Conservation (phyloP, 2,329 filamentous ascomycete genomes). For the Alternaria brassicicola region DNA sequence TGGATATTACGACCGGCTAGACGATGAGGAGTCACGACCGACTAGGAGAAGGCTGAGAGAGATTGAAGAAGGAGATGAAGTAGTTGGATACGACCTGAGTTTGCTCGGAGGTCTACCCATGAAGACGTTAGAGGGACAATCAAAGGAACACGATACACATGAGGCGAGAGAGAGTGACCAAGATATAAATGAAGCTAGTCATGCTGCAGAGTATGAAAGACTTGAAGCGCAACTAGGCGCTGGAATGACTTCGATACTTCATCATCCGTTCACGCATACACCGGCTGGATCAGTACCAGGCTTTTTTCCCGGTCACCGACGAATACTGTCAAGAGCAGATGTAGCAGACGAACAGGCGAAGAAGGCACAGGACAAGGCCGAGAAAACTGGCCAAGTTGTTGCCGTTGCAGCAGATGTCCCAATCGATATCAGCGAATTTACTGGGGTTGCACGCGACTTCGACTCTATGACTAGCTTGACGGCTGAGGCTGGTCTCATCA, state of each 20-base stretch:
- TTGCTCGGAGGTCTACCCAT: conserved; percentile 39
- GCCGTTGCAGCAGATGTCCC: conserved; percentile 50
- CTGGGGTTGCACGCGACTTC: conserved; percentile 43
- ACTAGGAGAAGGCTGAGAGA: conserved; percentile 20
- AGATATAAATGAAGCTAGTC: conserved; percentile 39
- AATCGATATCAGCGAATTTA: conserved; percentile 52
- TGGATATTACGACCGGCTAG: conserved; percentile 38
- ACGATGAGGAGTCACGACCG: conserved; percentile 39
- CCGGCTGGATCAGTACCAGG: conserved; percentile 17
- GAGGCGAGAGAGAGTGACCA: conserved; percentile 27
- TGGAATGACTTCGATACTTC: conserved; percentile 45
- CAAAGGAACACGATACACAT: conserved; percentile 14
- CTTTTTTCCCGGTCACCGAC: conserved; percentile 26
- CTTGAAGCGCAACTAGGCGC: conserved; percentile 45
- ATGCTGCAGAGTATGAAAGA: conserved; percentile 44
- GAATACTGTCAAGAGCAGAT: conserved; percentile 27
- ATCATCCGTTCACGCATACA: conserved; percentile 42
- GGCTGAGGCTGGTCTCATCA: conserved; percentile 21
- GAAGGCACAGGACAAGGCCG: conserved; percentile 51
- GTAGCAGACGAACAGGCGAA: conserved; percentile 29
- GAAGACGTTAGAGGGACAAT: conserved; percentile 27
- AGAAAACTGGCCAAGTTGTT: conserved; percentile 53
- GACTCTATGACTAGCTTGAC: conserved; percentile 39
- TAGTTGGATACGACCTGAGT: conserved; percentile 36
- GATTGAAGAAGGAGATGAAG: conserved; percentile 42